Conservation (phyloP, 768 basidiomycete species). For the Solioccasus polychromus region DNA sequence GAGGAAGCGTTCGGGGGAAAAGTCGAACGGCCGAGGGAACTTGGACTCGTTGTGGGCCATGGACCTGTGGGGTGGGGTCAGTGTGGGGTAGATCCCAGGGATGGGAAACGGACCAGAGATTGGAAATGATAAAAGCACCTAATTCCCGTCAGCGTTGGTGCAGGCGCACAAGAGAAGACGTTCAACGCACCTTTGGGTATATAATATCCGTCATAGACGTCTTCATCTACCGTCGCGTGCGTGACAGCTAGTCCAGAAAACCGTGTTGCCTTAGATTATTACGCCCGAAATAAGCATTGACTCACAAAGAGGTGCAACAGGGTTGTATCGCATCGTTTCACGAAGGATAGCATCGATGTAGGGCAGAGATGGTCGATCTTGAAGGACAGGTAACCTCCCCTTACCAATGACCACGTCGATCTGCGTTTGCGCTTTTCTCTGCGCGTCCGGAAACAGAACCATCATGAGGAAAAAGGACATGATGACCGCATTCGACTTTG, state of each 20-base stretch:
- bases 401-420: slow-evolving; percentile 16
- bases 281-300: too few relatives aligned
- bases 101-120: slow-evolving; percentile 7
- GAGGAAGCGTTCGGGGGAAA: slow-evolving; percentile 40
- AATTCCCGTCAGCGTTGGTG: neutral
- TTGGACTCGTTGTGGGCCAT: slow-evolving; percentile 23
- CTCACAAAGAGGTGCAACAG: slow-evolving; percentile 12
- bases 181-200: slow-evolving; percentile 41
- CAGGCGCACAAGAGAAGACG: neutral
- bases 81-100: neutral
- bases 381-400: slow-evolving; percentile 6
- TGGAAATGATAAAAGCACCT: slow-evolving; percentile 10
- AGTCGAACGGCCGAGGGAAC: slow-evolving; percentile 35
- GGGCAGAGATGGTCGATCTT: slow-evolving; percentile 23
- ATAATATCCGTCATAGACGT: slow-evolving; percentile 41
- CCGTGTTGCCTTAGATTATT: too few relatives aligned
- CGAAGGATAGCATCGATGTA: slow-evolving; percentile 35
- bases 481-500: neutral
- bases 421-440: slow-evolving; percentile 4
- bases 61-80: slow-evolving; percentile 3
- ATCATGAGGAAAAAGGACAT: slow-evolving; percentile 3
- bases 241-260: slow-evolving; percentile 19
- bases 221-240: slow-evolving; percentile 34
- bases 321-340: slow-evolving; percentile 20
- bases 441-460: slow-evolving; percentile 9